Evolutionary conservation across 2,329 filamentous ascomycete species (phyloP).

Genomic region (Aspergillus arachidicola): DNA sequence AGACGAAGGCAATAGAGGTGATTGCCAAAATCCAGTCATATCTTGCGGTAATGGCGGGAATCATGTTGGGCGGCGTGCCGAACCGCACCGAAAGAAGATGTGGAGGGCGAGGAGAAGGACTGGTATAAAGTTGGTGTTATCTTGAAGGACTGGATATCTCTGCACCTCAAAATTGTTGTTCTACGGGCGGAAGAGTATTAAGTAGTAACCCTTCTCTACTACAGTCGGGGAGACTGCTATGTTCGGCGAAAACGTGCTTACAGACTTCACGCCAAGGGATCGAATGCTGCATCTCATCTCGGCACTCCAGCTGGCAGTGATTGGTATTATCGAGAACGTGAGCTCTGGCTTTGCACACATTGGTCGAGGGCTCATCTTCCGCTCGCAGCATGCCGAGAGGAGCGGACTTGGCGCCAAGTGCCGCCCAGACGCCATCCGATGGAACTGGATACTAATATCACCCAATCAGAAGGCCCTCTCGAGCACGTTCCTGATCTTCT

Average conservation of each 20-base stretch:
- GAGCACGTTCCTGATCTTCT: constrained; percentile 21
- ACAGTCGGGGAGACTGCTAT: not conserved
- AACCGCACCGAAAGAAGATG: not conserved
- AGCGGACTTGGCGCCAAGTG: constrained; percentile 20
- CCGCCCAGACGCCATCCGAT: not conserved
- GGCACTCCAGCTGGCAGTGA: not conserved
- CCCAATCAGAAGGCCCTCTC: not conserved
- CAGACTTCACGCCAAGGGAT: constrained; percentile 1
- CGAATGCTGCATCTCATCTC: not conserved
- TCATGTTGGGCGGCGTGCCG: constrained; percentile 20
- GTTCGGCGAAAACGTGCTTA: not conserved
- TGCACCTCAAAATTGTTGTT: not conserved
- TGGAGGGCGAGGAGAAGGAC: not conserved
- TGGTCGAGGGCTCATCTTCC: constrained; percentile 6
- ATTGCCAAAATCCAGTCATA: constrained; percentile 35
- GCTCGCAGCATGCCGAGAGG: constrained; percentile 1
- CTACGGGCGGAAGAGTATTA: not conserved
- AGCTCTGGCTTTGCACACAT: constrained; percentile 7
- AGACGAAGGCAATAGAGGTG: constrained; percentile 31
- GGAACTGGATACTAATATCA: not conserved
- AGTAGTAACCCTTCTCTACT: not conserved
- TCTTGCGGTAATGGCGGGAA: constrained; percentile 25
- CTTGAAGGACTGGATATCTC: not conserved
- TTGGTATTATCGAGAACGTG: constrained; percentile 13
- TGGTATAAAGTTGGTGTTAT: not conserved